Evolutionary conservation across 2,329 filamentous ascomycete species (phyloP).

Genomic region (Stromatinia cepivora): DNA sequence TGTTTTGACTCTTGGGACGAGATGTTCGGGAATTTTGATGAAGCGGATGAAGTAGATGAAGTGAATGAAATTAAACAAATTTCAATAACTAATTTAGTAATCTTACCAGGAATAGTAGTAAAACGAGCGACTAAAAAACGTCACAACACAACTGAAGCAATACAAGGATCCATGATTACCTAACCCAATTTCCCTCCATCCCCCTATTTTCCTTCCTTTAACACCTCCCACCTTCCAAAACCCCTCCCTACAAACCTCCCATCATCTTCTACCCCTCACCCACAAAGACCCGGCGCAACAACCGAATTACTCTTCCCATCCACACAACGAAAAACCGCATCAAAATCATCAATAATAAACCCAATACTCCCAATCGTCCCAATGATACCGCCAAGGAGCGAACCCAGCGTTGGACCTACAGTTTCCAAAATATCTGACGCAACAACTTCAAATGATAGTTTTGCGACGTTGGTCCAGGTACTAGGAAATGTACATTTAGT

Average conservation of each 20-base stretch:
- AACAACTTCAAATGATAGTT: neutral
- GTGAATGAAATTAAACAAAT: no score
- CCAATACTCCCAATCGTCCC: neutral
- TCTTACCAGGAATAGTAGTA: no score
- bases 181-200: no score
- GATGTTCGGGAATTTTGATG: no score
- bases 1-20: no score
- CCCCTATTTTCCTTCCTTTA: no score
- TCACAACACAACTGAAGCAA: no score
- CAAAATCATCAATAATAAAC: neutral
- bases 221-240: neutral
- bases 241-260: no score
- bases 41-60: no score
- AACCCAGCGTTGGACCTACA: neutral
- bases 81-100: no score
- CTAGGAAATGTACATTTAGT: neutral
- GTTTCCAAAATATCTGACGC: neutral
- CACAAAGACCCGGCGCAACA: neutral
- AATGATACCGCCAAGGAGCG: neutral
- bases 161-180: no score
- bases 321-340: neutral
- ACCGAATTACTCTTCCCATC: neutral
- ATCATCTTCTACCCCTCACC: neutral
- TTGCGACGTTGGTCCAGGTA: neutral
- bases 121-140: no score